phyloP scores from a whole-genome alignment of 2,329 filamentous ascomycete species.

The Colletotrichum euphorbiae region DNA sequence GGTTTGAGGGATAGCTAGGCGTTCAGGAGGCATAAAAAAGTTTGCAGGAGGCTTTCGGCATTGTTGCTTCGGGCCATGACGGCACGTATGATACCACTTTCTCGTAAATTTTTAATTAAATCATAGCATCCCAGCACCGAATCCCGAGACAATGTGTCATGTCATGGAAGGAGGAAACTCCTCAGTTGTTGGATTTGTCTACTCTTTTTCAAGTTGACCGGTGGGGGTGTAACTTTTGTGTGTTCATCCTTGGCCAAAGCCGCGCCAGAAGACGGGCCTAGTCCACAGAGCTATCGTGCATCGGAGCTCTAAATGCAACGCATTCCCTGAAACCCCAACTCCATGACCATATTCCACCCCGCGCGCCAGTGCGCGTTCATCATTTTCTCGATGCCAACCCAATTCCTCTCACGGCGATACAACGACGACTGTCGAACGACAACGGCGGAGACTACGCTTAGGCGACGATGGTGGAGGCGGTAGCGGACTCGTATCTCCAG shows the following conservation, averaged over 20 bases:
- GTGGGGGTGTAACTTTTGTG: slow-evolving; percentile 25
- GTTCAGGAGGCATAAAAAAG: slow-evolving; percentile 31
- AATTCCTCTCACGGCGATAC: slow-evolving; percentile 16
- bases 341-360: slow-evolving; percentile 55
- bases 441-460: slow-evolving; percentile 62
- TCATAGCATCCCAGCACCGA: background rate
- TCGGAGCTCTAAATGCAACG: slow-evolving; percentile 58
- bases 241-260: slow-evolving; percentile 30
- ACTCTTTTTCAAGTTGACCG: slow-evolving; percentile 30
- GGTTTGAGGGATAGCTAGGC: slow-evolving; percentile 10
- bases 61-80: slow-evolving; percentile 1
- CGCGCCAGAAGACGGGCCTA: slow-evolving; percentile 29
- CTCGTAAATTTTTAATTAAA: slow-evolving; percentile 22
- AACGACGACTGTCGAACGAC: slow-evolving; percentile 8
- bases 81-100: slow-evolving; percentile 30
- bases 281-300: slow-evolving; percentile 46
- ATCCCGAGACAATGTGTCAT: background rate
- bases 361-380: slow-evolving; percentile 38
- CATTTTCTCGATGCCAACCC: slow-evolving; percentile 39
- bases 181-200: slow-evolving; percentile 25
- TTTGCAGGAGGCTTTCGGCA: background rate
- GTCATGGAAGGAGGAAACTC: slow-evolving; percentile 14
- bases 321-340: slow-evolving; percentile 55
- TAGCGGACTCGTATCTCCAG: slow-evolving; percentile 99
- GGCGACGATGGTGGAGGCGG: slow-evolving; percentile 92